Evolutionary conservation across 371 early-diverging fungal species (phyloP), one percentile per base, ranked within the genome.

Genomic region (Mucor racemosus): DNA sequence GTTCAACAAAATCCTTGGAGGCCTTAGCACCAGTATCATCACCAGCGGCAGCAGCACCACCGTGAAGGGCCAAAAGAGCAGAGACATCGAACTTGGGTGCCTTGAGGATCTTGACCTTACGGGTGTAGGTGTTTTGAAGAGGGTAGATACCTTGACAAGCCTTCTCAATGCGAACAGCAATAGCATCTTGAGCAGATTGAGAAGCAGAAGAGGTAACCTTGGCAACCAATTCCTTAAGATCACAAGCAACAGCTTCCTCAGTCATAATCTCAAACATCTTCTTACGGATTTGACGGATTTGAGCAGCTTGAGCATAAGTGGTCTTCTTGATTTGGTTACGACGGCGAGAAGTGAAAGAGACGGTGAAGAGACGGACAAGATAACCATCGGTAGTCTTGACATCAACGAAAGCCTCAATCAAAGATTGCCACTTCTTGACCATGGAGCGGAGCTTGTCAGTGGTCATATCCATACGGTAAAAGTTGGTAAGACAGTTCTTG

Each of bases 381-480:
- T 99, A 99, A 72, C 99, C 99, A 88, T 99, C 99, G 77, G 97
- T 97, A 84, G 99, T 99, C 92, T 97, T 98, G 88, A 99, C 94
- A 84, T 99, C 99, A 58, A 95, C 91, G 85, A 93, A 90, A 69
- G 99, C 99, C 88, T 99, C 99, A 67, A 99, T 97, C 66, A 99
- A 88, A 70, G 99, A 90, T 91, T 99, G 99, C 99, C 99, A 99
- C 93, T 99, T 99, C 94, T 97, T 97, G 86, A 99, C 96, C 86
- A 99, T 90, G 78, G 98, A 98, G 77, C 99, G 94, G 84, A 99
- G 91, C 93, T 99, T 99, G 90, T 99, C 99, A 66, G 97, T 93
- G 78, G 99, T 98, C 88, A 99, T 92, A 85, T 97, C 95, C 99
- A 99, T 99, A 74, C 99, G 95, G 94, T 99, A 92, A 92, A 99